phyloP scores from a whole-genome alignment of 192 early-diverging fungal species.

The Umbelopsis ramanniana region DNA sequence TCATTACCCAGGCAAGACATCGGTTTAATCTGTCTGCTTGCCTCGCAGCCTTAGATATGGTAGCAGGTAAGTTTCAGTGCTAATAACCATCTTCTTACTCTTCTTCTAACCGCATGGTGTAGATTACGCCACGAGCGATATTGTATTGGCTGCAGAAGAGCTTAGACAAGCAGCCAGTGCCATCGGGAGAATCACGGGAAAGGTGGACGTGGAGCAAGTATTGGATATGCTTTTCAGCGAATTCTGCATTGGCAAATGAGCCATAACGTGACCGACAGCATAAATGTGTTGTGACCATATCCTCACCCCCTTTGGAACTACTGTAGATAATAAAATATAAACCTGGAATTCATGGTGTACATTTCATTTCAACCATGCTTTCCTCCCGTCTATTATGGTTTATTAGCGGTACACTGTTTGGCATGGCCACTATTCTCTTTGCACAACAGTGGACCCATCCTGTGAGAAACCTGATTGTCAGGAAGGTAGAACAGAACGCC shows the following conservation, averaged over 20 bases:
- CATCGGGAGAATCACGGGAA: conserved; percentile 74
- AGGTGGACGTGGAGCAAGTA: conserved; percentile 74
- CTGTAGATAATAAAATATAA: conserved; percentile 3
- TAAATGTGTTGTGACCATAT: neutral
- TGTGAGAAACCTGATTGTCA: neutral
- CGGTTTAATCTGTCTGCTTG: conserved; percentile 65
- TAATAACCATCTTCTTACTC: neutral
- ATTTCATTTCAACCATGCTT: neutral
- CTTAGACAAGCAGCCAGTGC: conserved; percentile 64
- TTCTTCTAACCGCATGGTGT: neutral
- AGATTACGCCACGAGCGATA: conserved; percentile 45
- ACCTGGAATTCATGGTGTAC: neutral
- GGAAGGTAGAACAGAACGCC: neutral
- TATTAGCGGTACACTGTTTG: conserved; percentile 28
- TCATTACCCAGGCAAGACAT: conserved; percentile 73
- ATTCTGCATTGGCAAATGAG: conserved; percentile 81
- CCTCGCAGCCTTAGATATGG: conserved; percentile 48
- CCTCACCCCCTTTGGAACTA: neutral
- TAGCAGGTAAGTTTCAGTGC: conserved; percentile 41
- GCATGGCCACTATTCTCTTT: neutral
- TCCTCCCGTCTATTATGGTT: conserved; percentile 1
- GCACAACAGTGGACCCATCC: neutral
- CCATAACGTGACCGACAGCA: conserved; percentile 11
- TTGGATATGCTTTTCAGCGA: conserved; percentile 74
- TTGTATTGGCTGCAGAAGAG: conserved; percentile 79